A percentile compares a stretch with the other conserved stretches of the same genome.
Conservation (phyloP, 306 rosid species). For the Cucumis hystrix region DNA sequence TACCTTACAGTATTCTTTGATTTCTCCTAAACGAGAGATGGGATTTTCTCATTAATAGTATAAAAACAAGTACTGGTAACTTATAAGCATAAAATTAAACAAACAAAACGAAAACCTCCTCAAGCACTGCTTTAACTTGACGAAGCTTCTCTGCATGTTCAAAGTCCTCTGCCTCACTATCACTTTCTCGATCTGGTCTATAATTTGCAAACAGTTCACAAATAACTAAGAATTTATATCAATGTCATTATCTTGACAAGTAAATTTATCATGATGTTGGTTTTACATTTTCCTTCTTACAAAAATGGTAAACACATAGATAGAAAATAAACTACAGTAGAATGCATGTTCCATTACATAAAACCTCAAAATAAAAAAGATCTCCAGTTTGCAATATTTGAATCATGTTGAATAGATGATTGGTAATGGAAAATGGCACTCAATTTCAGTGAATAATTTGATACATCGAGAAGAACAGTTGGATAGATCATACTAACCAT, state of each 20-base stretch:
- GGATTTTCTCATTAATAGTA: not conserved
- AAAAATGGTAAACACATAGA: not conserved
- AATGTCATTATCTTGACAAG: not conserved
- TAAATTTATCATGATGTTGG: not conserved
- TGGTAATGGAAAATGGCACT: not conserved
- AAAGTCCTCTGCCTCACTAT: conserved; percentile 86
- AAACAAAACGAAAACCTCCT: conserved; percentile 51
- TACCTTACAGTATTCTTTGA: not conserved
- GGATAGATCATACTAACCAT: not conserved
- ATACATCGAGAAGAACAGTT: not conserved
- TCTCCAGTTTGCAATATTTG: not conserved
- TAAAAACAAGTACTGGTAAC: not conserved
- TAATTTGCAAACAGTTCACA: conserved; percentile 16
- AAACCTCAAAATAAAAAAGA: not conserved
- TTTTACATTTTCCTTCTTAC: not conserved
- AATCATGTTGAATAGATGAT: not conserved
- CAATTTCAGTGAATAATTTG: not conserved
- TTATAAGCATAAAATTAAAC: not conserved
- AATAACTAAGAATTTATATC: not conserved
- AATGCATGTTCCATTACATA: not conserved
- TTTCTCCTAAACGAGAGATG: not conserved
- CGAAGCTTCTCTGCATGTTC: conserved; percentile 99
- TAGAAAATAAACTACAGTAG: not conserved
- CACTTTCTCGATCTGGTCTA: conserved; percentile 81
- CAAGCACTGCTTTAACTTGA: conserved; percentile 98